A percentile compares a stretch with the other conserved stretches of the same genome.
Conservation (phyloP, 2,329 filamentous ascomycete species). For the Aureobasidium sp. region DNA sequence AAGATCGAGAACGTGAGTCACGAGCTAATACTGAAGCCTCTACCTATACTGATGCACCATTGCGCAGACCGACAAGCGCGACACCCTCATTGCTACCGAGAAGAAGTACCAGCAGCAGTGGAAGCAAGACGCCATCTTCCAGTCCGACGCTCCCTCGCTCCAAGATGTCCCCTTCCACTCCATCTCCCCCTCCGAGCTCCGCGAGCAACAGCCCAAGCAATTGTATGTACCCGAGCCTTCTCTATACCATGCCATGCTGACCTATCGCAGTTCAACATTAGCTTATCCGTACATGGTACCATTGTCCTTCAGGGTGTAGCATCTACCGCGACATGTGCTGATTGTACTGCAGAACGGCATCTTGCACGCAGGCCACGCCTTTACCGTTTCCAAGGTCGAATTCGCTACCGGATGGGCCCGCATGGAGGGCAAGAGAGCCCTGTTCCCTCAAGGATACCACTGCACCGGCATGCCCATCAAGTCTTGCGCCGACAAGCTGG, state of each 20-base stretch:
- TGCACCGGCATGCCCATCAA: slow-evolving; percentile 98
- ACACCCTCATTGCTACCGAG: slow-evolving; percentile 73
- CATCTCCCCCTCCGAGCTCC: slow-evolving; percentile 66
- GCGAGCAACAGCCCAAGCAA: slow-evolving; percentile 81
- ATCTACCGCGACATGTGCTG: too few relatives aligned
- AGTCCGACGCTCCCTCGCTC: slow-evolving; percentile 74
- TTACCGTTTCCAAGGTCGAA: slow-evolving; percentile 88
- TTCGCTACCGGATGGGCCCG: slow-evolving; percentile 80
- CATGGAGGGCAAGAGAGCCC: slow-evolving; percentile 79
- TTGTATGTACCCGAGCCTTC: slow-evolving; percentile 55
- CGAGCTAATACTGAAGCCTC: not conserved
- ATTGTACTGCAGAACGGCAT: slow-evolving; percentile 53
- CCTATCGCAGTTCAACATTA: slow-evolving; percentile 43
- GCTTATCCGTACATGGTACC: slow-evolving; percentile 64
- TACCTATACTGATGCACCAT: slow-evolving; percentile 18
- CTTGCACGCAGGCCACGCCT: slow-evolving; percentile 81
- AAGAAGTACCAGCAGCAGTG: slow-evolving; percentile 89
- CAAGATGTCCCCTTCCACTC: slow-evolving; percentile 69
- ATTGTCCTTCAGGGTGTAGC: too few relatives aligned
- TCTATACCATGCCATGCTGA: too few relatives aligned
- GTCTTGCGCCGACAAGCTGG: slow-evolving; percentile 90
- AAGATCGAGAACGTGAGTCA: slow-evolving; percentile 54
- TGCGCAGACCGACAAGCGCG: slow-evolving; percentile 72
- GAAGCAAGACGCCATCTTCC: slow-evolving; percentile 71
- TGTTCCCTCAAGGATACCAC: slow-evolving; percentile 93